Evolutionary conservation across 2,329 filamentous ascomycete species (phyloP).

Genomic region (Verruconis gallopava): DNA sequence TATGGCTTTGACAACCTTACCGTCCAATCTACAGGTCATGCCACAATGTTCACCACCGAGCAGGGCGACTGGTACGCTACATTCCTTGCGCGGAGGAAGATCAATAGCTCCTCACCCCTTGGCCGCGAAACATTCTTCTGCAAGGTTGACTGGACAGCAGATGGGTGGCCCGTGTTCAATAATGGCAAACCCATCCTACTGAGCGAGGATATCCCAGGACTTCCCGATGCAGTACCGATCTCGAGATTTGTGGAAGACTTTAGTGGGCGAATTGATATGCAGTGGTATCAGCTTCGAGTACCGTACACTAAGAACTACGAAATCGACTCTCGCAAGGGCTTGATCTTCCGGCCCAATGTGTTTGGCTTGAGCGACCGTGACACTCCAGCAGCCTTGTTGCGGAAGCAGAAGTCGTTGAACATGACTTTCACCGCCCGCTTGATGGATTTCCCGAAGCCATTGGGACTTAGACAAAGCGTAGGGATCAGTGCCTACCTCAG

Average conservation of each 20-base stretch:
- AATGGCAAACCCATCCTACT: slow-evolving; percentile 1
- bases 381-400: not conserved
- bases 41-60: not conserved
- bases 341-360: not conserved
- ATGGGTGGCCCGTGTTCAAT: not conserved
- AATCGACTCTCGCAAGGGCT: not conserved
- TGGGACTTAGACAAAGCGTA: not conserved
- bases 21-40: not conserved
- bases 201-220: not conserved
- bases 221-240: not conserved
- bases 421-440: not conserved
- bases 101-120: not conserved
- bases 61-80: not conserved
- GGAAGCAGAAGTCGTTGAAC: not conserved
- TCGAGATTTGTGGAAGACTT: not conserved
- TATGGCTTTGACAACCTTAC: slow-evolving; percentile 1
- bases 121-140: not conserved
- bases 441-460: not conserved
- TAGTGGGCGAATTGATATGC: not conserved
- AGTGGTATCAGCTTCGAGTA: not conserved
- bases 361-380: not conserved
- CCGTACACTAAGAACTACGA: slow-evolving; percentile 1
- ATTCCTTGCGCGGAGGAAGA: not conserved
- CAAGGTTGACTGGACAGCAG: not conserved
- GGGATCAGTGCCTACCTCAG: not conserved